phyloP scores from a whole-genome alignment of 108 stramenopile species.

The Nannochloropsis oceanica region DNA sequence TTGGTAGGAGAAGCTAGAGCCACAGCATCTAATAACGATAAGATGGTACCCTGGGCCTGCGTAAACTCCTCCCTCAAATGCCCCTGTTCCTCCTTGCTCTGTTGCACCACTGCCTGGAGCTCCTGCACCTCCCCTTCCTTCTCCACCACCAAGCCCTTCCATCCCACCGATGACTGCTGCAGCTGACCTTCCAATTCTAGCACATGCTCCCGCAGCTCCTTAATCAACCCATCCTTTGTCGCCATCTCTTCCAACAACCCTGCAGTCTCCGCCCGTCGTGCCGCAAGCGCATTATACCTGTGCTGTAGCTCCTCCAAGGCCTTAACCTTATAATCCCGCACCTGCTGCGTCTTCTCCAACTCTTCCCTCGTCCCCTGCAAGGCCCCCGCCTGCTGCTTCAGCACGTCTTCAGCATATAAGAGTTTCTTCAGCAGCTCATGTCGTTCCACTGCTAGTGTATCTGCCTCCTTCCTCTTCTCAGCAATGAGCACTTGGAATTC shows the following conservation, averaged over 20 bases:
- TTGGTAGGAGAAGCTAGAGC: background rate
- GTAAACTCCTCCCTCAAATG: background rate
- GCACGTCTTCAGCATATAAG: background rate
- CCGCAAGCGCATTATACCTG: background rate
- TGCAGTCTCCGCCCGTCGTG: background rate
- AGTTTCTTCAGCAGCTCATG: background rate
- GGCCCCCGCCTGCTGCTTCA: background rate
- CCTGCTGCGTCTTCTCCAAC: background rate
- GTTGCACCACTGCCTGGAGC: background rate
- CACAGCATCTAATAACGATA: background rate
- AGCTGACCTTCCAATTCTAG: background rate
- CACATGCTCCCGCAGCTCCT: background rate
- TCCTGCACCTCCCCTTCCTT: background rate
- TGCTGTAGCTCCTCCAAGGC: background rate
- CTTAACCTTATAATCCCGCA: background rate
- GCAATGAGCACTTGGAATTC: background rate
- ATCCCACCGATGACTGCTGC: background rate
- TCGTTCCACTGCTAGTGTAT: background rate
- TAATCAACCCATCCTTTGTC: background rate
- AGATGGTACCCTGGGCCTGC: background rate
- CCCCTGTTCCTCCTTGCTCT: background rate
- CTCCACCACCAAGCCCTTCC: background rate
- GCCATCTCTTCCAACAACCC: background rate
- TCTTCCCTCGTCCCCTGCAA: background rate
- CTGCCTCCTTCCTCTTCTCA: background rate